Evolutionary conservation across 2,329 filamentous ascomycete species (phyloP).

Genomic region (Xylariaceae sp.): DNA sequence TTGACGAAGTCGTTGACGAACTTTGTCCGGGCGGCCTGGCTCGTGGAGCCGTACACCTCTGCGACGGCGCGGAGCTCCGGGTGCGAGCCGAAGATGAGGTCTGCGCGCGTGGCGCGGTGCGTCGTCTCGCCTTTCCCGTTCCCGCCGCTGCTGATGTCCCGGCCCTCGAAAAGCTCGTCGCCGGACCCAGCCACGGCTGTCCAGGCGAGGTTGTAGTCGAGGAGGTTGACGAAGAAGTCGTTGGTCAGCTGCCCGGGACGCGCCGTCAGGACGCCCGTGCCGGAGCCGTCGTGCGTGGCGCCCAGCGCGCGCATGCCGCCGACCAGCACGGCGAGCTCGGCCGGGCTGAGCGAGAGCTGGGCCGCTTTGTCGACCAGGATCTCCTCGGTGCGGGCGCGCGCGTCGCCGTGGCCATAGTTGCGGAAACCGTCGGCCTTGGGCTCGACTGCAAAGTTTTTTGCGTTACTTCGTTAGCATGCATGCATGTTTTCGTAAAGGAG

Average conservation of each 20-base stretch:
- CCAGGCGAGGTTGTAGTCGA: constrained; percentile 63
- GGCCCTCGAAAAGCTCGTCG: constrained; percentile 55
- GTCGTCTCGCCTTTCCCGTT: constrained; percentile 59
- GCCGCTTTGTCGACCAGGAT: constrained; percentile 66
- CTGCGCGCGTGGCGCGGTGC: constrained; percentile 63
- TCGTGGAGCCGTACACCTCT: constrained; percentile 56
- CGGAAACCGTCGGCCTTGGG: constrained; percentile 69
- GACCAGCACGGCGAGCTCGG: constrained; percentile 64
- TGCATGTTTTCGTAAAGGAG: no score
- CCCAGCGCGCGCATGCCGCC: constrained; percentile 66
- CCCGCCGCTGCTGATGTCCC: constrained; percentile 62
- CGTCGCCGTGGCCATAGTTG: constrained; percentile 62
- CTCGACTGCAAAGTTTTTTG: constrained; percentile 40
- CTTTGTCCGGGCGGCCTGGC: constrained; percentile 52
- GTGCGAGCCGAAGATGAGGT: constrained; percentile 67
- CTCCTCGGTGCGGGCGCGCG: constrained; percentile 59
- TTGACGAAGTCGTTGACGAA: constrained; percentile 66
- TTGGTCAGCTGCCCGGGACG: constrained; percentile 64
- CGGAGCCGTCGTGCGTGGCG: constrained; percentile 65
- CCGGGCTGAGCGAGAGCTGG: constrained; percentile 62
- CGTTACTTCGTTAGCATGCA: no score
- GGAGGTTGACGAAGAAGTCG: constrained; percentile 76
- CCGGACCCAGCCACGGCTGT: constrained; percentile 40
- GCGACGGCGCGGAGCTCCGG: constrained; percentile 65
- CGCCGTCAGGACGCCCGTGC: constrained; percentile 62